Evolutionary conservation across 345 rosid species (phyloP).

Genomic region (Euphorbia peplus): DNA sequence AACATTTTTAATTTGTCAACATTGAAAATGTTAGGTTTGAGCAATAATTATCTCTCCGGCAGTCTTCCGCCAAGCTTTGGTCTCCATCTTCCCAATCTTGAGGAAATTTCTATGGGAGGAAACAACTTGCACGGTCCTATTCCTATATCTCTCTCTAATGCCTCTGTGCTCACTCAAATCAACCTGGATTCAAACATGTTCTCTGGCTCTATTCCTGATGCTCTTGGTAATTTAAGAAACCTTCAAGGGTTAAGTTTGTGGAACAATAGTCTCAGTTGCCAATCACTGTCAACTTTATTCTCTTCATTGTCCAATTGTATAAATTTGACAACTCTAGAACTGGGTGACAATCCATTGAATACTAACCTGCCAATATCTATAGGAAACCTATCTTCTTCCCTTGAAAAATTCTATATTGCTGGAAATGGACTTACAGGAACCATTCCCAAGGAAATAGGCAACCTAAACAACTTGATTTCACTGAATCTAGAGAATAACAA

Average conservation of each 20-base stretch:
- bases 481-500: not conserved
- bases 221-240: not conserved
- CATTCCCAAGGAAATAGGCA: not conserved
- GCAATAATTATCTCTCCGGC: not conserved
- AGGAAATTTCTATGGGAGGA: not conserved
- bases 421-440: not conserved
- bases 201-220: not conserved
- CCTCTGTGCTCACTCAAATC: not conserved
- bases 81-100: not conserved
- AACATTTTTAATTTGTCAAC: no score
- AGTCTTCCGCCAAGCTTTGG: not conserved
- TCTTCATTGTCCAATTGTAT: not conserved
- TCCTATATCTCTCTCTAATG: not conserved
- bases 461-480: not conserved
- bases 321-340: not conserved
- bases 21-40: no score
- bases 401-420: not conserved
- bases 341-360: not conserved
- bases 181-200: not conserved
- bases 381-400: not conserved
- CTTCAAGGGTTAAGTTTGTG: not conserved
- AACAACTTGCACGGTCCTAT: not conserved
- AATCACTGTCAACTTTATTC: not conserved
- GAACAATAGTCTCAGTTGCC: not conserved
- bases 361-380: not conserved